Evolutionary conservation across 306 rosid genomes (phyloP).

Genomic region (Nissolia schottii): DNA sequence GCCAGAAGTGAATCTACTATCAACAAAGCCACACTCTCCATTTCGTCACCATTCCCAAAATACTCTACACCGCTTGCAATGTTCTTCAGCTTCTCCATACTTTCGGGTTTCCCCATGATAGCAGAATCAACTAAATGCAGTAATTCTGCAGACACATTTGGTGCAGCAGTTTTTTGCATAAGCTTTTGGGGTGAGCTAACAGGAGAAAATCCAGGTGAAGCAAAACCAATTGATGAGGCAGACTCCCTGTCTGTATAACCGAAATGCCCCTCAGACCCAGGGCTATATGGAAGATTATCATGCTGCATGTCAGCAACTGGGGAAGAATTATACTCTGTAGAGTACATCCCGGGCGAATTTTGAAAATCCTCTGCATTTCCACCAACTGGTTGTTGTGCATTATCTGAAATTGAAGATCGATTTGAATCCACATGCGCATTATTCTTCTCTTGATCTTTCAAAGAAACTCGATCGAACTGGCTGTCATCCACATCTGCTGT

Average conservation of each 20-base stretch:
- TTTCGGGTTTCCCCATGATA: slow-evolving; percentile 96
- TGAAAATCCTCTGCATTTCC: slow-evolving; percentile 46
- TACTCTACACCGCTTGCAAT: slow-evolving; percentile 75
- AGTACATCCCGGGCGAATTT: slow-evolving; percentile 30
- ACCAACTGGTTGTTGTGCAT: slow-evolving; percentile 39
- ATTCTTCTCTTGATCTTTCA: slow-evolving; percentile 60
- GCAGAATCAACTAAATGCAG: slow-evolving; percentile 97
- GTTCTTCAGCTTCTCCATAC: slow-evolving; percentile 82
- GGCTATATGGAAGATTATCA: slow-evolving; percentile 39
- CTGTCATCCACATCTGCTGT: slow-evolving; percentile 34
- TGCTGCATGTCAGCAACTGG: slow-evolving; percentile 41
- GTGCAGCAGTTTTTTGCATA: slow-evolving; percentile 51
- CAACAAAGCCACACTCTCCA: slow-evolving; percentile 60
- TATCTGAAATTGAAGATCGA: slow-evolving; percentile 42
- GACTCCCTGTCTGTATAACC: slow-evolving; percentile 42
- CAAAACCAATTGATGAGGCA: slow-evolving; percentile 44
- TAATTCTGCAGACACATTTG: slow-evolving; percentile 82
- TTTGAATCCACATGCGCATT: slow-evolving; percentile 36
- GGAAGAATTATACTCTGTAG: slow-evolving; percentile 41
- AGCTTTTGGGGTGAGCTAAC: slow-evolving; percentile 55
- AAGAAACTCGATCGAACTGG: slow-evolving; percentile 66
- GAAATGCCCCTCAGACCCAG: slow-evolving; percentile 43
- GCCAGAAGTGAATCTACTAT: slow-evolving; percentile 96
- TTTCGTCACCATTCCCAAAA: slow-evolving; percentile 70
- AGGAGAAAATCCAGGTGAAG: slow-evolving; percentile 60